Percentiles rank a stretch among this genome's conserved stretches.
Evolutionary conservation across 2,329 filamentous ascomycete genomes (phyloP).

Genomic region (Tolypocladium capitatum): DNA sequence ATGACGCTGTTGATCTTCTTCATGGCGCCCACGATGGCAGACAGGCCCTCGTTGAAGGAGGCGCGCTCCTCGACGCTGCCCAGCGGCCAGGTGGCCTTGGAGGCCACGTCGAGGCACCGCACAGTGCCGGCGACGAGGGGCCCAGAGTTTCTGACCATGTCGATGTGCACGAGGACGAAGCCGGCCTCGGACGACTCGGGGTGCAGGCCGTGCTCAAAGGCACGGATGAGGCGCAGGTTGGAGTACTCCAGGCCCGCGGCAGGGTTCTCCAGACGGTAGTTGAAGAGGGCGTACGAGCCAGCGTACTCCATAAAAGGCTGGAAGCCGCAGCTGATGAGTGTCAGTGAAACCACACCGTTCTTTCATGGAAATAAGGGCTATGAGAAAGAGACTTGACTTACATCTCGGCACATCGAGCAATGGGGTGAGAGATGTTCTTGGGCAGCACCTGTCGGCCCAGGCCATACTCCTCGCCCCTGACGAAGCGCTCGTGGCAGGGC

Average conservation of each 20-base stretch:
- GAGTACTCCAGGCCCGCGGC: slow-evolving; percentile 43
- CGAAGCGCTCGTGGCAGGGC: slow-evolving; percentile 67
- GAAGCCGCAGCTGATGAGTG: slow-evolving; percentile 45
- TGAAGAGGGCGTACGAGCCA: slow-evolving; percentile 55
- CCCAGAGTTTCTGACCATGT: slow-evolving; percentile 84
- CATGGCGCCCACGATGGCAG: slow-evolving; percentile 43
- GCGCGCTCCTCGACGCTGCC: slow-evolving; percentile 26
- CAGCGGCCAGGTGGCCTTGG: slow-evolving; percentile 14
- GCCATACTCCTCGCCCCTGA: slow-evolving; percentile 64
- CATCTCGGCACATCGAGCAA: slow-evolving; percentile 75
- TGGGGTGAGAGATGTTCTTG: slow-evolving; percentile 61
- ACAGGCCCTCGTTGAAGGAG: slow-evolving; percentile 51
- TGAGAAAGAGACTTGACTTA: slow-evolving; percentile 35
- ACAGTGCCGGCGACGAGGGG: slow-evolving; percentile 62
- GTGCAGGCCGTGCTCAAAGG: slow-evolving; percentile 82
- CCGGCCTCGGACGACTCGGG: slow-evolving; percentile 81
- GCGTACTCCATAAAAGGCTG: slow-evolving; percentile 87
- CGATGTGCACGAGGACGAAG: slow-evolving; percentile 90
- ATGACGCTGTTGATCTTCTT: slow-evolving; percentile 63
- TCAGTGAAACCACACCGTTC: not conserved
- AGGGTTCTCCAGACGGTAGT: slow-evolving; percentile 49
- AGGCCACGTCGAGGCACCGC: slow-evolving; percentile 45
- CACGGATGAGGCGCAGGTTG: slow-evolving; percentile 73
- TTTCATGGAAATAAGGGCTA: not conserved
- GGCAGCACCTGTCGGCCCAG: slow-evolving; percentile 64